These are phyloP conservation scores for Diplodia seriata DNA, from an alignment of 2,329 filamentous ascomycete genomes.

Conservation along the genomic window DNA sequence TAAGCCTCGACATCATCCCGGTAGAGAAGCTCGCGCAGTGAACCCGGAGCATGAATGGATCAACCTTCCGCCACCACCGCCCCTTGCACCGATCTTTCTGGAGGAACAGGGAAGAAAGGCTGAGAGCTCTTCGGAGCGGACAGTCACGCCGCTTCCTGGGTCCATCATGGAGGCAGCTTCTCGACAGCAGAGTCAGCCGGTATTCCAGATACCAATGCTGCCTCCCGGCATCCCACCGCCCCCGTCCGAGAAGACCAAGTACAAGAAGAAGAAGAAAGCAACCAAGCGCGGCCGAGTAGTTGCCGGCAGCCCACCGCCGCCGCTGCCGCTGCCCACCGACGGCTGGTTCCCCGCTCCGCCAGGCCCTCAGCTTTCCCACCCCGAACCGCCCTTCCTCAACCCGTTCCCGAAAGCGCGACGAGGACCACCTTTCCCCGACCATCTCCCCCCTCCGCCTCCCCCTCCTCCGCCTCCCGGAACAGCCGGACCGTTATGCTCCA, in stretches of 20 bases:
- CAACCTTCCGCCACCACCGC: neutral
- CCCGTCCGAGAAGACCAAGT: neutral
- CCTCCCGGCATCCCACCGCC: neutral
- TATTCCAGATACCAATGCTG: neutral
- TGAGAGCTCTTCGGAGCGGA: neutral
- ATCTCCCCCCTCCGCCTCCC: neutral
- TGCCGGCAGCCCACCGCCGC: too few relatives aligned
- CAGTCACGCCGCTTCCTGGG: neutral
- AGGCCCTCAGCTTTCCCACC: constrained; percentile 1
- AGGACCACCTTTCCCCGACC: neutral
- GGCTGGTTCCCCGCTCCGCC: constrained; percentile 4
- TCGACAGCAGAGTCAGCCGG: neutral
- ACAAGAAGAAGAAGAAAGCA: neutral
- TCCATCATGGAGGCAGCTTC: neutral
- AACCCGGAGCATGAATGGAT: neutral
- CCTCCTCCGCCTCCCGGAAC: neutral
- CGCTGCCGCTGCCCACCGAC: neutral
- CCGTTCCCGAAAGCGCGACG: neutral
- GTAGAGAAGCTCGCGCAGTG: neutral
- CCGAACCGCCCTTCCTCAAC: neutral
- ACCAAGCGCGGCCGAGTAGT: neutral
- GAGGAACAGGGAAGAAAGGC: neutral
- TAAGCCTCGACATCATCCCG: neutral
- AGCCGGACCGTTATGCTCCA: neutral
- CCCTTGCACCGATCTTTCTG: neutral